Evolutionary conservation across 2,329 filamentous ascomycete species (phyloP).

Genomic region (Alternaria sp.): DNA sequence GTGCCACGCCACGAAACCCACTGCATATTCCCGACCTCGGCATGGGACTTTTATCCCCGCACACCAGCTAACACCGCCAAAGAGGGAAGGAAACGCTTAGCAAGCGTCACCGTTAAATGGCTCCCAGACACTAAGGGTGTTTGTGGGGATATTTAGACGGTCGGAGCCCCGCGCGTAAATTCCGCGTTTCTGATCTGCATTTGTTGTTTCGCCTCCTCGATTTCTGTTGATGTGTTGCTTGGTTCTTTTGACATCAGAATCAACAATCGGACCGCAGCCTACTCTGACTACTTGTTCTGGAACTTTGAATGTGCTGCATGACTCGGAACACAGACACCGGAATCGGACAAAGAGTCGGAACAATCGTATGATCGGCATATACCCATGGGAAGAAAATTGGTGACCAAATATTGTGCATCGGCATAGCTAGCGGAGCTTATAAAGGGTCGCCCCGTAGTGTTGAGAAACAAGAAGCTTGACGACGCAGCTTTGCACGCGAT

Average conservation of each 20-base stretch:
- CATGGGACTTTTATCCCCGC: conserved; percentile 27
- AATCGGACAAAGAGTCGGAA: neutral
- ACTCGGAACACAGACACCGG: neutral
- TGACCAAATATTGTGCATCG: neutral
- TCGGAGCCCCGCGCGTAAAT: neutral
- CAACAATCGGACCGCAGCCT: neutral
- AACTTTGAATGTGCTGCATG: neutral
- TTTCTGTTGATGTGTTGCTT: neutral
- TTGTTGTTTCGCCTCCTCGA: neutral
- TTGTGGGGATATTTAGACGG: conserved; percentile 3
- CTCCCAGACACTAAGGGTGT: neutral
- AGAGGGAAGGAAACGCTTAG: conserved; percentile 25
- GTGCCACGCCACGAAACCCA: neutral
- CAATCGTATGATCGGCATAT: neutral
- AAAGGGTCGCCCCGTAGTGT: neutral
- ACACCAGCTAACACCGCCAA: conserved; percentile 4
- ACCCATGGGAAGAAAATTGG: neutral
- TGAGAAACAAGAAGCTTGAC: neutral
- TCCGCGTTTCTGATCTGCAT: neutral
- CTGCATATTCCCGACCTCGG: conserved; percentile 34
- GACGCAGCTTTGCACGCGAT: conserved; percentile 10
- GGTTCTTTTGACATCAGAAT: neutral
- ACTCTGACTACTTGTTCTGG: neutral
- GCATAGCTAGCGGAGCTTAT: neutral
- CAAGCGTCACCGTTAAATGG: conserved; percentile 28